phyloP scores from a whole-genome alignment of 768 basidiomycete genomes.

The Podaxis sp. region DNA sequence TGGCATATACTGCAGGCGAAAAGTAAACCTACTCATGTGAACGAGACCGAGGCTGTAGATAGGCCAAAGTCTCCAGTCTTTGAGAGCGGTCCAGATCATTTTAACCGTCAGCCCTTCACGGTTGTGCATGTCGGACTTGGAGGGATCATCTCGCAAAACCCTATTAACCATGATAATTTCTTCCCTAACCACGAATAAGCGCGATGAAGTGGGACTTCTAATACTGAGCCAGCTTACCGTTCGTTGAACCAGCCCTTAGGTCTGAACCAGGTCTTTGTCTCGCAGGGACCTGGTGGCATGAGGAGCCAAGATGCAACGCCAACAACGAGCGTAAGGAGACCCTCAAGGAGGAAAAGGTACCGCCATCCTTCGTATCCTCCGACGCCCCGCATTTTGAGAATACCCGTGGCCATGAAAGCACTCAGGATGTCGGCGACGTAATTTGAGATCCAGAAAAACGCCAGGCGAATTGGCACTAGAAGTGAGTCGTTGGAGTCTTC shows the following conservation, averaged over 20 bases:
- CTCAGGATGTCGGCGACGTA: slow-evolving; percentile 52
- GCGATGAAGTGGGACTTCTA: background rate
- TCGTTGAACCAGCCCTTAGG: slow-evolving; percentile 65
- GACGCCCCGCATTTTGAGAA: slow-evolving; percentile 52
- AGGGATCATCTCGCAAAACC: slow-evolving; percentile 63
- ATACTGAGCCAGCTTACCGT: background rate
- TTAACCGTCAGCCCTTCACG: slow-evolving; percentile 53
- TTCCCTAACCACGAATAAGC: slow-evolving; percentile 35
- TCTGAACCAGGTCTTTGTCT: slow-evolving; percentile 57
- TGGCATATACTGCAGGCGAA: background rate
- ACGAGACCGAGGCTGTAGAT: slow-evolving; percentile 55
- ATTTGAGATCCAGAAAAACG: slow-evolving; percentile 67
- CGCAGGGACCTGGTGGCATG: slow-evolving; percentile 63
- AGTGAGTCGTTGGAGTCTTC: background rate
- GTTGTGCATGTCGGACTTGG: slow-evolving; percentile 71
- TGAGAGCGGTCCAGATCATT: slow-evolving; percentile 50
- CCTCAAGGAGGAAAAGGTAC: slow-evolving; percentile 58
- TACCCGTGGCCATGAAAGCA: slow-evolving; percentile 65
- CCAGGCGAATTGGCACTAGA: slow-evolving; percentile 62
- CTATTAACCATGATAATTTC: slow-evolving; percentile 65
- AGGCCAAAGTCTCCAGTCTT: slow-evolving; percentile 67
- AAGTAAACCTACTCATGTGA: slow-evolving; percentile 45
- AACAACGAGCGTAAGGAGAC: slow-evolving; percentile 45
- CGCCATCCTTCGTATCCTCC: slow-evolving; percentile 55
- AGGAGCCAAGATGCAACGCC: slow-evolving; percentile 53